Conservation (phyloP, 2,329 filamentous ascomycete genomes). For the Tolypocladium inflatum region DNA sequence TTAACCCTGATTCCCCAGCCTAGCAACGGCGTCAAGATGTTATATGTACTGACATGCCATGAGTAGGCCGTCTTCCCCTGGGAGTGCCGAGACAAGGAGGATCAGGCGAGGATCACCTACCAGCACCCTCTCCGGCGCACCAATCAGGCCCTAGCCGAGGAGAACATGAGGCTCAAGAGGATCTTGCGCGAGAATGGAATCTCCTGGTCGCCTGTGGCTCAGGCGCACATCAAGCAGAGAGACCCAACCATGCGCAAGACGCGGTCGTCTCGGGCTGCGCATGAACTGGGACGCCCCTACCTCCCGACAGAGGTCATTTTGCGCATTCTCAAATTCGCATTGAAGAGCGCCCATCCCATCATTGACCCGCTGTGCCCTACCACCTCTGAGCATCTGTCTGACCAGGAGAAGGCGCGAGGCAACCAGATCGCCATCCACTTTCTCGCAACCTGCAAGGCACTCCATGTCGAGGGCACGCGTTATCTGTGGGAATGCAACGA, state of each 20-base stretch:
- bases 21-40: neutral
- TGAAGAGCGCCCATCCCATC: constrained; percentile 39
- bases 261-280: constrained; percentile 16
- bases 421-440: constrained; percentile 44
- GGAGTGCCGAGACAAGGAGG: constrained; percentile 43
- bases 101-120: constrained; percentile 37
- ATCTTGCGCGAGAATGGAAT: constrained; percentile 43
- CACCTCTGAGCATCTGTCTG: constrained; percentile 32
- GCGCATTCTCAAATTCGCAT: constrained; percentile 39
- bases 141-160: constrained; percentile 35
- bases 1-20: neutral
- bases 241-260: constrained; percentile 23
- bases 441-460: constrained; percentile 40
- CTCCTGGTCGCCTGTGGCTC: constrained; percentile 33
- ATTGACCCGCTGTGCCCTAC: constrained; percentile 42
- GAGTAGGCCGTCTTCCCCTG: constrained; percentile 28
- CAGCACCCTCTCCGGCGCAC: constrained; percentile 37
- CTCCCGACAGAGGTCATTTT: constrained; percentile 44
- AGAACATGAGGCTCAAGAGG: constrained; percentile 40
- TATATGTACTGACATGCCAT: neutral
- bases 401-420: constrained; percentile 30
- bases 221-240: constrained; percentile 20
- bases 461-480: constrained; percentile 37
- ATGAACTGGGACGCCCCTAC: constrained; percentile 25
- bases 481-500: constrained; percentile 42